phyloP scores from a whole-genome alignment of 805 yeast species.

The Schizosaccharomyces japonicus region DNA sequence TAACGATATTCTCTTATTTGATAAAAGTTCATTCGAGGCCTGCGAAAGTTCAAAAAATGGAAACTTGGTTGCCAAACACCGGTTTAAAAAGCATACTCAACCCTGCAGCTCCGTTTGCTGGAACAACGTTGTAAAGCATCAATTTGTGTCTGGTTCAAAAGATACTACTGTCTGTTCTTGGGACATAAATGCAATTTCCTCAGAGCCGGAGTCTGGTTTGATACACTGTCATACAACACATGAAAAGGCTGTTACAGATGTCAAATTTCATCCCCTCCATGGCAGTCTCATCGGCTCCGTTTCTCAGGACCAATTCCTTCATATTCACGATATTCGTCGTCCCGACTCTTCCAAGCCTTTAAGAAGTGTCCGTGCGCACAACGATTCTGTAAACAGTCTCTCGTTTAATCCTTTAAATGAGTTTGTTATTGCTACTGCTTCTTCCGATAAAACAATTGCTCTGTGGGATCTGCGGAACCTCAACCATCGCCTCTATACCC shows the following conservation, averaged over 20 bases:
- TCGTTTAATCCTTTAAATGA: constrained; percentile 33
- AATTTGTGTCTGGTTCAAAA: constrained; percentile 38
- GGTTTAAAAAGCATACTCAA: constrained; percentile 29
- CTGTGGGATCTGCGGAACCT: constrained; percentile 55
- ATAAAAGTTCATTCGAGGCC: not conserved
- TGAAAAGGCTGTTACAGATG: constrained; percentile 37
- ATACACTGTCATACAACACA: constrained; percentile 30
- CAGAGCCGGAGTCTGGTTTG: constrained; percentile 5
- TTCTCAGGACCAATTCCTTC: constrained; percentile 39
- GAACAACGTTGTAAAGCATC: constrained; percentile 22
- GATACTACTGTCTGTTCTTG: constrained; percentile 49
- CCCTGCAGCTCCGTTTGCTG: constrained; percentile 58
- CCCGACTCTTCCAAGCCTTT: constrained; percentile 17
- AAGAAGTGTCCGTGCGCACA: constrained; percentile 26
- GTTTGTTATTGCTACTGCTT: constrained; percentile 47
- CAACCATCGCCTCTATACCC: constrained; percentile 31
- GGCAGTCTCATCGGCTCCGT: constrained; percentile 39
- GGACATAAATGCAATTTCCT: constrained; percentile 22
- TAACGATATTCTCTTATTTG: not conserved
- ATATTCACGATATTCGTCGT: constrained; percentile 34
- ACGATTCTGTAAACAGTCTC: constrained; percentile 40
- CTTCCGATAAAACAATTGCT: constrained; percentile 49
- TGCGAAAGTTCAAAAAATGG: constrained; percentile 3
- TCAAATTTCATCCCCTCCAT: constrained; percentile 29
- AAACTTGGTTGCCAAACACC: constrained; percentile 27